Percentiles rank a stretch among this genome's conserved stretches.
Evolutionary conservation across 257 asterid species (phyloP).

Genomic region (Orobanche coerulescens): DNA sequence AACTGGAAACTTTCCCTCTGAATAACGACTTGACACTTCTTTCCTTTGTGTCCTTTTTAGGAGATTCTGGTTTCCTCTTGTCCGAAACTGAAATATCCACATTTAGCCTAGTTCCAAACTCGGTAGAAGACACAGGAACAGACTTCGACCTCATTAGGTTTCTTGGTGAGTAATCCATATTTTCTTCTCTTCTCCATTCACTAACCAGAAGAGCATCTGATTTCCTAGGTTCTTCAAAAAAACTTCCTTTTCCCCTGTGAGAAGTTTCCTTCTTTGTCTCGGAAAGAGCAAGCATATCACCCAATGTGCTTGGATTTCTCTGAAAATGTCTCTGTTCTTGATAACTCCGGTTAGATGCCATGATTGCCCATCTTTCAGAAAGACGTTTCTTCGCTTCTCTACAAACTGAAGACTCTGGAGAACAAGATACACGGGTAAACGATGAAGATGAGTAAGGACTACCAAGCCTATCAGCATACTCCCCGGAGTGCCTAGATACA

Average conservation of each 20-base stretch:
- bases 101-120: slow-evolving; percentile 31
- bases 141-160: slow-evolving; percentile 65
- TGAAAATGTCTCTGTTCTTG: slow-evolving; percentile 49
- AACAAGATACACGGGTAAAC: slow-evolving; percentile 56
- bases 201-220: slow-evolving; percentile 20
- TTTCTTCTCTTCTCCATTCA: slow-evolving; percentile 29
- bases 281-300: slow-evolving; percentile 85
- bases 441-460: slow-evolving; percentile 62
- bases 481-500: slow-evolving; percentile 65
- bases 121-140: slow-evolving; percentile 52
- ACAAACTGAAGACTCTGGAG: slow-evolving; percentile 74
- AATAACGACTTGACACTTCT: slow-evolving; percentile 42
- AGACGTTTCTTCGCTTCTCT: slow-evolving; percentile 83
- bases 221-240: slow-evolving; percentile 25
- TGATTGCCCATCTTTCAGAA: slow-evolving; percentile 74
- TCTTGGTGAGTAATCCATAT: slow-evolving; percentile 33
- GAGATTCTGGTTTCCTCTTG: slow-evolving; percentile 23
- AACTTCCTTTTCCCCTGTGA: slow-evolving; percentile 27
- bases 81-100: slow-evolving; percentile 23
- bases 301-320: slow-evolving; percentile 67
- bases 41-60: slow-evolving; percentile 33
- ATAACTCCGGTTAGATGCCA: slow-evolving; percentile 50
- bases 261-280: slow-evolving; percentile 35
- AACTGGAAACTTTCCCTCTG: slow-evolving; percentile 59
- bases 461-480: slow-evolving; percentile 50